Base-by-base conservation (phyloP, 192 early-diverging fungal species). In the Coemansia sp. region DNA sequence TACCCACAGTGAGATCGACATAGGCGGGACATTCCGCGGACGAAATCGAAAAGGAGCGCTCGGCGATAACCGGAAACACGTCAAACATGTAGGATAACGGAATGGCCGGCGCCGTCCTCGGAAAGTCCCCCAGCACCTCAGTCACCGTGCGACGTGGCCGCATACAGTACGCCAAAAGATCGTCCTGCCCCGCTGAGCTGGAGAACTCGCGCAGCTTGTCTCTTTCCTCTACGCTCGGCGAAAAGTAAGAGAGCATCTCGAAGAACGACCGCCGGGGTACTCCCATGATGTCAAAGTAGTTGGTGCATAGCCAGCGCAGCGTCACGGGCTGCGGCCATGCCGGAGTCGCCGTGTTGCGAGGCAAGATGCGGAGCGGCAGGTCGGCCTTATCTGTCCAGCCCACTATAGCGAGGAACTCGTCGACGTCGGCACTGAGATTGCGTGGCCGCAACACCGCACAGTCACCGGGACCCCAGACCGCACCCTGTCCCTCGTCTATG, bases 221-320 rank as follows among this genome's bases (percentile, higher is more conserved):
- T 9, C 83, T 85, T 49, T 97, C 94, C 59, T 86, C 63, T 11
- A 73, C 71, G 63, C 86, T 85, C 18, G 73, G 45, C 6, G 91
- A 86, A 80, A 99, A 99, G 67, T 89, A 92, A 18, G 86, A 66
- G 15, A 97, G 76, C 41, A 95, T 86, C 64, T 95, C 89, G 64
- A 99, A 97, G 84, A 99, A 97, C 35, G 93, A 95, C 43, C 94
- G 81, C 20, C 91, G 81, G 10, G 97, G 97, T 0, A 90, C 89
- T 3, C 89, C 90, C 69, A 88, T 94, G 18, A 97, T 87, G 77
- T 97, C 95, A 64, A 99, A 75, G 65, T 92, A 79, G 50, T 87
- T 63, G 13, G 86, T 83, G 60, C 94, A 86, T n/a, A 97, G 84
- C 41, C 85, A 82, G 3, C 94, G 87, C 47, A 97, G 74, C 3